Percentiles rank a stretch among this genome's conserved stretches.
phyloP scores from a whole-genome alignment of 2,329 filamentous ascomycete genomes.

The Colletotrichum lindemuthianum region DNA sequence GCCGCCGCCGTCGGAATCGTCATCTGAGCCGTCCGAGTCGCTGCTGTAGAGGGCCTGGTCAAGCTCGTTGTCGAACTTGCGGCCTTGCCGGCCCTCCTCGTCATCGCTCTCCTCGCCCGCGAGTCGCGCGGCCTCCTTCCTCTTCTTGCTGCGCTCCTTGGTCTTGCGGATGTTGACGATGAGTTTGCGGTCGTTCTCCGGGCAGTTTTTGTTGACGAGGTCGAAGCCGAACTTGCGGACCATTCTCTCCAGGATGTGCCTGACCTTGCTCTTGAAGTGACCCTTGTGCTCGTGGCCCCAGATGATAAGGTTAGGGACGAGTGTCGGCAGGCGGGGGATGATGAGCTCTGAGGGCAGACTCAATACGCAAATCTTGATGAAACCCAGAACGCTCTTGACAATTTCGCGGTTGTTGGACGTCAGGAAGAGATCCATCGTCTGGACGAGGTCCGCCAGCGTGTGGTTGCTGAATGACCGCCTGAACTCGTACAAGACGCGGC shows the following conservation, averaged over 20 bases:
- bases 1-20: slow-evolving; percentile 68
- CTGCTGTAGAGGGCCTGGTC: slow-evolving; percentile 95
- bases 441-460: slow-evolving; percentile 84
- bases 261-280: slow-evolving; percentile 95
- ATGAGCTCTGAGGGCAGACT: slow-evolving; percentile 83
- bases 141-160: slow-evolving; percentile 88
- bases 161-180: slow-evolving; percentile 96
- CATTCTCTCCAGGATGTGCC: slow-evolving; percentile 96
- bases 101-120: slow-evolving; percentile 67
- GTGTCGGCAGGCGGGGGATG: slow-evolving; percentile 76
- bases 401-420: slow-evolving; percentile 98
- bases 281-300: slow-evolving; percentile 99
- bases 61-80: slow-evolving; percentile 89
- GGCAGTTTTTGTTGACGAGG: slow-evolving; percentile 80
- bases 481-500: slow-evolving; percentile 94
- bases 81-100: slow-evolving; percentile 60
- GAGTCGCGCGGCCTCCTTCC: slow-evolving; percentile 76
- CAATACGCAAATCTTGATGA: slow-evolving; percentile 95
- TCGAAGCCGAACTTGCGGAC: slow-evolving; percentile 90
- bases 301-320: slow-evolving; percentile 90
- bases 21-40: slow-evolving; percentile 69
- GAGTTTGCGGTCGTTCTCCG: slow-evolving; percentile 87
- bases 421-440: slow-evolving; percentile 95
- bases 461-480: slow-evolving; percentile 73
- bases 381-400: slow-evolving; percentile 91